Conservation (phyloP, 768 basidiomycete genomes). For the Cantharellus cinnabarinus region DNA sequence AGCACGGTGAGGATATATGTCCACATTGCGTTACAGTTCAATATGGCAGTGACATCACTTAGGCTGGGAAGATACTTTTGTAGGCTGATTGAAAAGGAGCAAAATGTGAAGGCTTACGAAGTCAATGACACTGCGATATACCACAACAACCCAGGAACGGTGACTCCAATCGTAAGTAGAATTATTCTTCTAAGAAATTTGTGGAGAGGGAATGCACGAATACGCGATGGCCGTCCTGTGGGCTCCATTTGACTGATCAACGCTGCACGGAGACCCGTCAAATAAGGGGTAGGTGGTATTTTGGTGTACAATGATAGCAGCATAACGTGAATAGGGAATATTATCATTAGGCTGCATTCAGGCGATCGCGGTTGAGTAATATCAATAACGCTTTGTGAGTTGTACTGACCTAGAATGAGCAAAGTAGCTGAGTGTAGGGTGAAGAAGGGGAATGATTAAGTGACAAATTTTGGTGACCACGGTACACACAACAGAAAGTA, state of each 20-base stretch:
- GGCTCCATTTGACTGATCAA: not conserved
- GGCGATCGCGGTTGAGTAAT: not conserved
- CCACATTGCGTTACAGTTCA: conserved; percentile 84
- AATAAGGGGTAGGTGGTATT: conserved; percentile 27
- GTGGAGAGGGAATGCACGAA: conserved; percentile 5
- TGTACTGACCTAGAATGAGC: conserved; percentile 43
- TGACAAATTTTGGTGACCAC: not conserved
- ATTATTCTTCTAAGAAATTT: conserved; percentile 7
- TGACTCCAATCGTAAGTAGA: conserved; percentile 35
- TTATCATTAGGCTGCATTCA: conserved; percentile 31
- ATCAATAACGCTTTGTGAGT: not conserved
- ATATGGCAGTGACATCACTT: conserved; percentile 63
- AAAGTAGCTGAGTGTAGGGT: conserved; percentile 35
- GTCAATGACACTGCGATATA: conserved; percentile 48
- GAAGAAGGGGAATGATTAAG: not conserved
- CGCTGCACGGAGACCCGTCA: conserved; percentile 26
- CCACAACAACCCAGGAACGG: conserved; percentile 51
- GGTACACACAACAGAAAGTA: conserved; percentile 64
- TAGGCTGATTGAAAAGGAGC: not conserved
- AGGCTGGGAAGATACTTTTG: conserved; percentile 25
- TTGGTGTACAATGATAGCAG: conserved; percentile 35
- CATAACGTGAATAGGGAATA: conserved; percentile 66
- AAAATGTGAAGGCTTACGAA: conserved; percentile 31
- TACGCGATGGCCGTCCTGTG: not conserved
- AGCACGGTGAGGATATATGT: conserved; percentile 67